A percentile compares a stretch with the other conserved stretches of the same genome.
phyloP scores from a whole-genome alignment of 148 eudicot species.

The Silene latifolia region DNA sequence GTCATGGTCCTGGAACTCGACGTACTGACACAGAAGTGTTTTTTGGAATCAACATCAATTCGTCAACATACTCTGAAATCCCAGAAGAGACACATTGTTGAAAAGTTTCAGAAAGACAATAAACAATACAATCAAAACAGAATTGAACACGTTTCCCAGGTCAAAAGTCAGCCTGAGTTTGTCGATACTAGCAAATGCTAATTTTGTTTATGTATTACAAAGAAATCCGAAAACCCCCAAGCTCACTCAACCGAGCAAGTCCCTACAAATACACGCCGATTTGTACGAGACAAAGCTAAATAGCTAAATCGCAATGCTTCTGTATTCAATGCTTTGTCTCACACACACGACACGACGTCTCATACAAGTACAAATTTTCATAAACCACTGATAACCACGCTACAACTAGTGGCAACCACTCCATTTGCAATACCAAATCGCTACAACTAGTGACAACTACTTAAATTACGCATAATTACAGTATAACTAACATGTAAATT shows the following conservation, averaged over 20 bases:
- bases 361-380: too few relatives aligned
- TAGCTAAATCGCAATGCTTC: too few relatives aligned
- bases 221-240: background rate
- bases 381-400: too few relatives aligned
- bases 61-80: slow-evolving; percentile 92
- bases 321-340: too few relatives aligned
- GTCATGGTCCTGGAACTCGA: slow-evolving; percentile 87
- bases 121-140: slow-evolving; percentile 22
- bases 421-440: background rate
- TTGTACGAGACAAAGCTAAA: too few relatives aligned
- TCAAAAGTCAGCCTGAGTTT: background rate
- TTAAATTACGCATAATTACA: background rate
- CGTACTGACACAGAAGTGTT: slow-evolving; percentile 81
- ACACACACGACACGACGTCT: too few relatives aligned
- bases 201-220: background rate
- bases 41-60: slow-evolving; percentile 73
- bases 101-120: slow-evolving; percentile 33
- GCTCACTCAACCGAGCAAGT: too few relatives aligned
- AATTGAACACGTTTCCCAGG: slow-evolving; percentile 14
- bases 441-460: background rate
- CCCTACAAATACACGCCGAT: too few relatives aligned
- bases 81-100: slow-evolving; percentile 31
- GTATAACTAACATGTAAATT: background rate
- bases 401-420: too few relatives aligned
- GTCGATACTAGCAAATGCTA: too few relatives aligned